Evolutionary conservation across 495 filamentous ascomycete species (phyloP).

Genomic region (Xylaria nigripes): DNA sequence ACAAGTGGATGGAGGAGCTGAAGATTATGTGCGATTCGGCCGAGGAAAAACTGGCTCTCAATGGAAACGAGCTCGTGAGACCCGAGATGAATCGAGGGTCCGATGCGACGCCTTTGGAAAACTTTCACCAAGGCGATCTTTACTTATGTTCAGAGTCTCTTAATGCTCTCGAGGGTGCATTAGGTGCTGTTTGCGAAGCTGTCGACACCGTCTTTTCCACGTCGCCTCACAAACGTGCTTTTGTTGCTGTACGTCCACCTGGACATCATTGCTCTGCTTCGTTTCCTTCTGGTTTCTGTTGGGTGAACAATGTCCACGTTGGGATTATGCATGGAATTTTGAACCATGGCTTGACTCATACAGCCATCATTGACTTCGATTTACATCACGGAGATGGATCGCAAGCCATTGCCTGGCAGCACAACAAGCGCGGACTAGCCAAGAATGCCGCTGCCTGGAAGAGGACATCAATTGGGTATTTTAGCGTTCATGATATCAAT

Average conservation of each 20-base stretch:
- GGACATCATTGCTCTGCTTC: constrained; percentile 90
- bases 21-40: constrained; percentile 73
- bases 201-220: constrained; percentile 71
- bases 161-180: constrained; percentile 77
- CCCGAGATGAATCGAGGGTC: constrained; percentile 43
- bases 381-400: constrained; percentile 95
- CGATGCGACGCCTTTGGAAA: constrained; percentile 35
- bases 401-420: constrained; percentile 82
- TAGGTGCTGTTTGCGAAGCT: constrained; percentile 84
- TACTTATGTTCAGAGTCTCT: constrained; percentile 82
- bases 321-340: constrained; percentile 84
- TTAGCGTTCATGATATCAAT: constrained; percentile 95
- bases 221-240: constrained; percentile 59
- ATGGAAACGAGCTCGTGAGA: constrained; percentile 66
- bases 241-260: constrained; percentile 73
- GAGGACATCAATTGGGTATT: constrained; percentile 85
- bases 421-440: constrained; percentile 59
- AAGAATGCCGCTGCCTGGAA: constrained; percentile 63
- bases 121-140: constrained; percentile 74
- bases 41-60: constrained; percentile 60
- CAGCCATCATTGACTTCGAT: constrained; percentile 94
- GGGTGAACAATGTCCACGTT: constrained; percentile 97
- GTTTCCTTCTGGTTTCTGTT: constrained; percentile 91
- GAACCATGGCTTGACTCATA: constrained; percentile 79
- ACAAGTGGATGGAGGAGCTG: constrained; percentile 85